Conservation (phyloP, 306 rosid genomes). For the Vigna reflexopilosa region DNA sequence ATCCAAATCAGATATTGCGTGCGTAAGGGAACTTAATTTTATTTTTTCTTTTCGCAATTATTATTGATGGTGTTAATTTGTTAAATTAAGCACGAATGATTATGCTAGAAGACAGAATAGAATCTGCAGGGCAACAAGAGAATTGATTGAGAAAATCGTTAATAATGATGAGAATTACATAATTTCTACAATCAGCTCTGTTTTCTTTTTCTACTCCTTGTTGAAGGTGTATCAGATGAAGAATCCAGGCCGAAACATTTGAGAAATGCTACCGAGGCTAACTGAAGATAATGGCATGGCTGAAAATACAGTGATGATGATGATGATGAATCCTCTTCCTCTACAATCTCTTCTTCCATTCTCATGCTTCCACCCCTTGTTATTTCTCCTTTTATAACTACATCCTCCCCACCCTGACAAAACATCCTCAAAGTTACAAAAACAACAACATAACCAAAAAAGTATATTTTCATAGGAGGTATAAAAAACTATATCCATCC, state of each 20-base stretch:
- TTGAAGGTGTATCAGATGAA: conserved; percentile 50
- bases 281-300: conserved; percentile 72
- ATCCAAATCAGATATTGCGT: not conserved
- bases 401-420: conserved; percentile 56
- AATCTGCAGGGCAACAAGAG: no score
- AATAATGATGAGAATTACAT: conserved; percentile 8
- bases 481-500: no score
- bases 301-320: conserved; percentile 49
- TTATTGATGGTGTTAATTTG: conserved; percentile 7
- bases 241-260: conserved; percentile 84
- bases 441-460: not conserved
- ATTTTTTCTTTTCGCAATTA: not conserved
- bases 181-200: conserved; percentile 48
- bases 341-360: conserved; percentile 51
- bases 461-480: not conserved
- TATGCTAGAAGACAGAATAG: not conserved
- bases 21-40: not conserved
- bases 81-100: not conserved
- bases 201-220: conserved; percentile 55
- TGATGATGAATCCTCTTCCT: conserved; percentile 45
- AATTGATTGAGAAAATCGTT: not conserved
- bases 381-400: conserved; percentile 58
- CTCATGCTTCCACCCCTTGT: conserved; percentile 52
- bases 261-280: conserved; percentile 78
- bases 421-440: conserved; percentile 14